Evolutionary conservation across 1,284 basidiomycete genomes (phyloP).

Genomic region (Ustilago trichophora): DNA sequence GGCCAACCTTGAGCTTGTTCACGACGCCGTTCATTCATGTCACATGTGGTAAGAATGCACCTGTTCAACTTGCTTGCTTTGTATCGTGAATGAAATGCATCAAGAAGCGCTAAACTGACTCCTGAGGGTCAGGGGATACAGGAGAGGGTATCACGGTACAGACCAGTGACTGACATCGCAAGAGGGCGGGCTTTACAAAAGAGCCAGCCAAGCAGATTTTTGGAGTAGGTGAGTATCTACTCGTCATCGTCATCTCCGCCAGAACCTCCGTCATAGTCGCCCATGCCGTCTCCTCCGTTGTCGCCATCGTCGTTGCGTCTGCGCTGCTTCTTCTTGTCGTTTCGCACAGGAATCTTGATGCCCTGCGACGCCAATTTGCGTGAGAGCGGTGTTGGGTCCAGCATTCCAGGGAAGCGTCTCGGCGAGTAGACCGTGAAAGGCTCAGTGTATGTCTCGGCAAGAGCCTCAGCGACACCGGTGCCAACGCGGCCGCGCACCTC

Average conservation of each 20-base stretch:
- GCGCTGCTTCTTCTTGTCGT: slow-evolving; percentile 58
- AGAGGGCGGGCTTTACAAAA: too few species aligned
- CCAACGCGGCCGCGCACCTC: slow-evolving; percentile 52
- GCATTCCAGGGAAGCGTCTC: slow-evolving; percentile 57
- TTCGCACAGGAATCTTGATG: slow-evolving; percentile 59
- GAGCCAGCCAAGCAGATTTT: too few species aligned
- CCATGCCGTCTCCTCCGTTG: slow-evolving; percentile 16
- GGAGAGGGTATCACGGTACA: too few species aligned
- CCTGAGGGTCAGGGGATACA: too few species aligned
- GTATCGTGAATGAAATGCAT: too few species aligned
- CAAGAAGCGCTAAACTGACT: too few species aligned
- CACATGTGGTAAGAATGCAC: too few species aligned
- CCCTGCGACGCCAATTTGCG: slow-evolving; percentile 60
- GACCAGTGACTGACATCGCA: too few species aligned
- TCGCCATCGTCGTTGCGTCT: slow-evolving; percentile 25
- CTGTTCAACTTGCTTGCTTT: too few species aligned
- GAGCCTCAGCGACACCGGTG: slow-evolving; percentile 50
- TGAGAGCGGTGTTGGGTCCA: slow-evolving; percentile 57
- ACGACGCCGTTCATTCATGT: too few species aligned
- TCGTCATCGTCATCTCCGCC: slow-evolving; percentile 46
- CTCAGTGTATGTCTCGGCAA: slow-evolving; percentile 59
- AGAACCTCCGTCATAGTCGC: slow-evolving; percentile 37
- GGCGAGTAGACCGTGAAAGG: slow-evolving; percentile 61
- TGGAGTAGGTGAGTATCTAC: too few species aligned
- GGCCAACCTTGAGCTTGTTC: slow-evolving; percentile 10